A percentile compares a stretch with the other conserved stretches of the same genome.
These are phyloP conservation scores for Beauveria medogensis DNA, from an alignment of 2,329 filamentous ascomycete genomes.

Conservation along the genomic window DNA sequence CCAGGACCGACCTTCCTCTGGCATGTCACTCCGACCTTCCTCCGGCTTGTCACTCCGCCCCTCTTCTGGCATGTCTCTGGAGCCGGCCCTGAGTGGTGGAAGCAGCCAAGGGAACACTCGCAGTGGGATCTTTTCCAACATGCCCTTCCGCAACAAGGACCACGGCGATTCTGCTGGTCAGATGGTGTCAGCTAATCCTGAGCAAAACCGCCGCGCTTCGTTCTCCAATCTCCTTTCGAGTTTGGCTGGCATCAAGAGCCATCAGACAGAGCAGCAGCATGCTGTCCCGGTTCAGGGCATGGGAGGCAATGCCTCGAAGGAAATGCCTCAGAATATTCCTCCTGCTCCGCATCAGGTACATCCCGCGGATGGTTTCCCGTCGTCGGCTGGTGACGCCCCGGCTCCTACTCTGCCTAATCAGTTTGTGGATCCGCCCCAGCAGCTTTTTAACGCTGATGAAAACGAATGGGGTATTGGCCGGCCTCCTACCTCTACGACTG, in stretches of 20 bases:
- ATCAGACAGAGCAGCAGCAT: neutral
- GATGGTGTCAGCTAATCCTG: neutral
- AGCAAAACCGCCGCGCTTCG: neutral
- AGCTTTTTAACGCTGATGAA: neutral
- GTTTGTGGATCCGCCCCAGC: neutral
- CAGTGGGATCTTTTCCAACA: neutral
- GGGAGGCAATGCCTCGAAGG: neutral
- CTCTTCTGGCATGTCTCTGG: neutral
- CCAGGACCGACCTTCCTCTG: neutral
- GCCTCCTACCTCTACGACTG: neutral
- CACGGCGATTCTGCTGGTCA: neutral
- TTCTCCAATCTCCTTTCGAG: constrained; percentile 3
- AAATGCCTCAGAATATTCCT: constrained; percentile 1
- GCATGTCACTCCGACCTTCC: neutral
- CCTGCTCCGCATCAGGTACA: neutral
- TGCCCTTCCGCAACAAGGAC: neutral
- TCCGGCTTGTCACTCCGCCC: neutral
- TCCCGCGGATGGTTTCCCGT: neutral
- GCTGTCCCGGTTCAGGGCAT: neutral
- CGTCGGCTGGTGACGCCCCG: neutral
- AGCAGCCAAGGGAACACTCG: neutral
- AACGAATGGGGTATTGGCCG: neutral
- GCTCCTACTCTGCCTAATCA: neutral
- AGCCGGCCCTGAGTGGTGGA: neutral
- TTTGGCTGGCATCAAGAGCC: neutral